phyloP scores from a whole-genome alignment of 495 filamentous ascomycete species.

The Trichoderma orchidacearum region DNA sequence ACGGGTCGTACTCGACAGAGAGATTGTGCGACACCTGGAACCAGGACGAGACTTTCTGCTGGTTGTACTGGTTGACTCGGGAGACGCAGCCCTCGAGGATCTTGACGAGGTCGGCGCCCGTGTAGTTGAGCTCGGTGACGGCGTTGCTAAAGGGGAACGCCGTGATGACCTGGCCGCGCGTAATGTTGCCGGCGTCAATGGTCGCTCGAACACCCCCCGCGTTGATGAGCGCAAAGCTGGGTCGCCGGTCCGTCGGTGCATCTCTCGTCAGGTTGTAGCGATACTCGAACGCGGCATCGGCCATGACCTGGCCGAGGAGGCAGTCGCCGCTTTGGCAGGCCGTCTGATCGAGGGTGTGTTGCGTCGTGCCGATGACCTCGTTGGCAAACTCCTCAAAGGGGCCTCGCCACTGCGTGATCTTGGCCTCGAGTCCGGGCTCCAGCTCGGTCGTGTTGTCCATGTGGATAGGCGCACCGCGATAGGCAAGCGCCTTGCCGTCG shows the following conservation, averaged over 20 bases:
- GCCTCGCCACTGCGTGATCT: constrained; percentile 35
- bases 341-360: constrained; percentile 32
- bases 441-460: constrained; percentile 38
- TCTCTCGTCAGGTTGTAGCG: constrained; percentile 21
- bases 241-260: constrained; percentile 11
- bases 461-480: constrained; percentile 42
- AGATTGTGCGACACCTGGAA: constrained; percentile 37
- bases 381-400: constrained; percentile 37
- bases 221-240: constrained; percentile 37
- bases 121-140: constrained; percentile 30
- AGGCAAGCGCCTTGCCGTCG: constrained; percentile 36
- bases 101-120: constrained; percentile 33
- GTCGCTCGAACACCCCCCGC: constrained; percentile 42
- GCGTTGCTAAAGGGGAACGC: constrained; percentile 45
- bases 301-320: constrained; percentile 35
- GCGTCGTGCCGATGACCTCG: constrained; percentile 30
- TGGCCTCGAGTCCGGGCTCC: constrained; percentile 32
- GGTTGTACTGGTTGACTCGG: constrained; percentile 30
- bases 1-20: constrained; percentile 30
- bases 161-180: constrained; percentile 38
- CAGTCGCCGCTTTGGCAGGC: constrained; percentile 40
- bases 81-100: constrained; percentile 35
- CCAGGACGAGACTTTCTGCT: constrained; percentile 31
- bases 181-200: constrained; percentile 38
- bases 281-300: constrained; percentile 39